phyloP scores from a whole-genome alignment of 2,329 filamentous ascomycete genomes.

The Pseudogymnoascus sp. region DNA sequence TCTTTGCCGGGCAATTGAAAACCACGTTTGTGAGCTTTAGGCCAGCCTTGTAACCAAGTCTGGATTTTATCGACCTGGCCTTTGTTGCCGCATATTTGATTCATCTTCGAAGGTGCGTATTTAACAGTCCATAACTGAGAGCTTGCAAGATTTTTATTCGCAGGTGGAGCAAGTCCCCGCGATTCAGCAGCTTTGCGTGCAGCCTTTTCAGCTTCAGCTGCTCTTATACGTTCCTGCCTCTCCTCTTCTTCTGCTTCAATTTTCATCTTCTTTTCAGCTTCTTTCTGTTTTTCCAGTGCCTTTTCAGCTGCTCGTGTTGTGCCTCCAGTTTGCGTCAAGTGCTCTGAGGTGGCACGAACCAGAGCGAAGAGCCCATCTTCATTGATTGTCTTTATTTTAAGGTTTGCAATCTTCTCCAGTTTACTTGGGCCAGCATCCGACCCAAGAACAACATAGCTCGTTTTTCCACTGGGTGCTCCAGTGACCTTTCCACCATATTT shows the following conservation, averaged over 20 bases:
- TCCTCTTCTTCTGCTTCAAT: slow-evolving; percentile 82
- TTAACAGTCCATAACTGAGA: slow-evolving; percentile 86
- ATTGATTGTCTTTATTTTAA: slow-evolving; percentile 84
- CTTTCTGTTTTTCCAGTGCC: slow-evolving; percentile 74
- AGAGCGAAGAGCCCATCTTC: slow-evolving; percentile 87
- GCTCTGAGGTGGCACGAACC: slow-evolving; percentile 49
- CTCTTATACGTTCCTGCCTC: slow-evolving; percentile 61
- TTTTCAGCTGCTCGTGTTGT: slow-evolving; percentile 83
- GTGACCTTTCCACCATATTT: slow-evolving; percentile 91
- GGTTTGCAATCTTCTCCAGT: slow-evolving; percentile 72
- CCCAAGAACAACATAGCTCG: slow-evolving; percentile 86
- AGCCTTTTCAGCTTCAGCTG: slow-evolving; percentile 46
- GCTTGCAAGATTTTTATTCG: slow-evolving; percentile 35
- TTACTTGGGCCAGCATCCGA: slow-evolving; percentile 91
- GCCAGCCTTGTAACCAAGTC: slow-evolving; percentile 78
- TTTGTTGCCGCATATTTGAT: slow-evolving; percentile 95
- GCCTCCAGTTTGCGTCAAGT: slow-evolving; percentile 78
- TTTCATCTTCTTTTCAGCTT: slow-evolving; percentile 76
- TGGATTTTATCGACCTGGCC: slow-evolving; percentile 82
- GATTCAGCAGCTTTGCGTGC: slow-evolving; percentile 34
- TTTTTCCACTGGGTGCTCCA: slow-evolving; percentile 80
- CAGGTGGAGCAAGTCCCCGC: slow-evolving; percentile 34
- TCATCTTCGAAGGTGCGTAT: slow-evolving; percentile 79
- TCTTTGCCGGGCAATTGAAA: slow-evolving; percentile 82
- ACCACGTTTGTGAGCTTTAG: slow-evolving; percentile 66